Conservation (phyloP, 805 yeast genomes). For the Babjeviella inositovora region DNA sequence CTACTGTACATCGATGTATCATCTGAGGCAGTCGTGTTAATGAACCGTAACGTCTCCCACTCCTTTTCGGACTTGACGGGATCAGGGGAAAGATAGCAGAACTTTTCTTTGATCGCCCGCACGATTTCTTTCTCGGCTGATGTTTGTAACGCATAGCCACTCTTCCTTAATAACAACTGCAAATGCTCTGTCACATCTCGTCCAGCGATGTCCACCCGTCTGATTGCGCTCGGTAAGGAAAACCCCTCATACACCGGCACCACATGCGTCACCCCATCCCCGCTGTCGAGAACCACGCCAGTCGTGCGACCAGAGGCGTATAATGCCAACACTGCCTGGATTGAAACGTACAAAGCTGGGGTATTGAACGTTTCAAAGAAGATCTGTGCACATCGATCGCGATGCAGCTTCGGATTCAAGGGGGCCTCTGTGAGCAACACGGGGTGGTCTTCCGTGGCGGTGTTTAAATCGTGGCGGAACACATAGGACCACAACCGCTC, state of each 20-base stretch:
- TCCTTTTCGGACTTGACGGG: constrained; percentile 37
- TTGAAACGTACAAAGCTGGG: constrained; percentile 58
- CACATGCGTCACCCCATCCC: constrained; percentile 81
- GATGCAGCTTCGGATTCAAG: constrained; percentile 46
- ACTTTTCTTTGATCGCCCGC: constrained; percentile 58
- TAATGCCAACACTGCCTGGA: constrained; percentile 69
- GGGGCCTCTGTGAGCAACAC: constrained; percentile 82
- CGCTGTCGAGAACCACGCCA: constrained; percentile 80
- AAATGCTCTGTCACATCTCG: constrained; percentile 69
- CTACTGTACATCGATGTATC: constrained; percentile 10
- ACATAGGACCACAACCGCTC: constrained; percentile 67
- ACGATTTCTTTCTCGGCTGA: constrained; percentile 78
- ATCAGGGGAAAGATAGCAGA: constrained; percentile 49
- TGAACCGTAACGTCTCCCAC: constrained; percentile 9
- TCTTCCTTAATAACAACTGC: constrained; percentile 47
- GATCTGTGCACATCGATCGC: constrained; percentile 46
- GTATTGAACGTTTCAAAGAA: constrained; percentile 59
- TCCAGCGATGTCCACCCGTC: constrained; percentile 73
- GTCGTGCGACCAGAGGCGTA: constrained; percentile 87
- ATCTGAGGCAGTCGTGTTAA: constrained; percentile 6
- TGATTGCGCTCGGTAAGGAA: constrained; percentile 54
- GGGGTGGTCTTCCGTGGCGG: constrained; percentile 70
- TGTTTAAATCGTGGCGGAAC: constrained; percentile 37
- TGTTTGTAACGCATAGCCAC: constrained; percentile 48
- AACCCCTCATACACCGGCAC: constrained; percentile 90